Evolutionary conservation across 805 yeast genomes (phyloP).

Genomic region (Metschnikowia cerradonensis): DNA sequence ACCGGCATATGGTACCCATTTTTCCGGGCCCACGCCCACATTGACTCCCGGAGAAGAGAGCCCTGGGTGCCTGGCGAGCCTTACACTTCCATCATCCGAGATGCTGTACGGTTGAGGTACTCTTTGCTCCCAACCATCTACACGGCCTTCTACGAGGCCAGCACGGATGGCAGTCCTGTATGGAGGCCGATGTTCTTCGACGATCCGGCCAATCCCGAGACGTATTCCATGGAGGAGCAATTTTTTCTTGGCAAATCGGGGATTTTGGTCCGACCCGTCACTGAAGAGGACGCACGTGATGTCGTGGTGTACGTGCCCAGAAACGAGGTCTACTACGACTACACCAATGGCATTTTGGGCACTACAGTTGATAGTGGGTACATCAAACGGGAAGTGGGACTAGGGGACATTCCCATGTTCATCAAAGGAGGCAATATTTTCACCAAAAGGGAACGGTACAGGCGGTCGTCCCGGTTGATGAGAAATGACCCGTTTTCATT

Average conservation of each 20-base stretch:
- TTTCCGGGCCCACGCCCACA: conserved; percentile 94
- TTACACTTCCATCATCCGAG: conserved; percentile 58
- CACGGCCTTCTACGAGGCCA: conserved; percentile 68
- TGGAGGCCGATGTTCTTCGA: conserved; percentile 65
- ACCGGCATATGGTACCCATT: conserved; percentile 95
- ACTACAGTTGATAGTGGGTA: conserved; percentile 26
- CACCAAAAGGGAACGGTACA: conserved; percentile 62
- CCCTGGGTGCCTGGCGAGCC: conserved; percentile 87
- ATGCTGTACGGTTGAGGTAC: conserved; percentile 73
- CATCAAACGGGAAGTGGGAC: conserved; percentile 37
- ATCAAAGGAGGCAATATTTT: conserved; percentile 77
- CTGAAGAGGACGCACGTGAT: conserved; percentile 44
- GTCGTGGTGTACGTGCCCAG: conserved; percentile 53
- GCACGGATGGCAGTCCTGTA: conserved; percentile 62
- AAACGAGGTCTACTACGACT: conserved; percentile 53
- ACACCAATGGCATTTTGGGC: conserved; percentile 29
- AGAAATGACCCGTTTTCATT: conserved; percentile 75
- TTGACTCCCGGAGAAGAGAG: conserved; percentile 87
- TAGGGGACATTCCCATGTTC: conserved; percentile 66
- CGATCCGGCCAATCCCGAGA: conserved; percentile 41
- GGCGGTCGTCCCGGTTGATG: conserved; percentile 80
- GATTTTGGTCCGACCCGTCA: conserved; percentile 75
- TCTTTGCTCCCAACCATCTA: conserved; percentile 72
- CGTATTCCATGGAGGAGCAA: conserved; percentile 71
- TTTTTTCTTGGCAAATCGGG: conserved; percentile 74